Evolutionary conservation across 2,329 filamentous ascomycete genomes (phyloP).

Genomic region (Colletotrichum tabaci): DNA sequence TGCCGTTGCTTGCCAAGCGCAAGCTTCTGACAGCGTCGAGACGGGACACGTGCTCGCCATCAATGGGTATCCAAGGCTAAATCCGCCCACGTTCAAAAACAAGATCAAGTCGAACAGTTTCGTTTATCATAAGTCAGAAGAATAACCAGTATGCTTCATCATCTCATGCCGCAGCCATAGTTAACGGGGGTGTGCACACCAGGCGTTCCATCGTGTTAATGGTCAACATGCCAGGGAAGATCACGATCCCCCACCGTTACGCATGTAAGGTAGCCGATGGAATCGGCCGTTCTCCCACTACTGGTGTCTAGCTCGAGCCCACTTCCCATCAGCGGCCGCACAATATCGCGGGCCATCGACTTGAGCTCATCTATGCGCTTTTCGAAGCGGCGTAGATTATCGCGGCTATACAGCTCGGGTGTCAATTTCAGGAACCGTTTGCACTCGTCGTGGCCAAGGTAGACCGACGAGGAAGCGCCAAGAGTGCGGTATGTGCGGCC

Average conservation of each 20-base stretch:
- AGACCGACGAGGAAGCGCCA: constrained; percentile 75
- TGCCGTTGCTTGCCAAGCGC: constrained; percentile 7
- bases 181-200: background rate
- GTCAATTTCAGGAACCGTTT: constrained; percentile 90
- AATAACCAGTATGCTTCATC: constrained; percentile 18
- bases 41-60: constrained; percentile 5
- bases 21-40: background rate
- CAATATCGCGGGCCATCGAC: constrained; percentile 82
- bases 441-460: constrained; percentile 88
- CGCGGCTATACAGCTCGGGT: constrained; percentile 86
- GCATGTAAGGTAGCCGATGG: constrained; percentile 67
- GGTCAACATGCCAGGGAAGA: constrained; percentile 63
- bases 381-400: constrained; percentile 90
- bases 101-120: constrained; percentile 15
- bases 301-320: constrained; percentile 85
- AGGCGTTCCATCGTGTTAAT: background rate
- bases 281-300: constrained; percentile 57
- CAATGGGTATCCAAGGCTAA: constrained; percentile 31
- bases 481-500: constrained; percentile 85
- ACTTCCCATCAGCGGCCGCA: constrained; percentile 88
- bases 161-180: constrained; percentile 9
- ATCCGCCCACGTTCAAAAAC: constrained; percentile 5
- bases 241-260: constrained; percentile 64
- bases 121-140: constrained; percentile 34
- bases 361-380: constrained; percentile 91